These are phyloP conservation scores for Dryas drummondii DNA, from an alignment of 306 rosid genomes.

Conservation along the genomic window DNA sequence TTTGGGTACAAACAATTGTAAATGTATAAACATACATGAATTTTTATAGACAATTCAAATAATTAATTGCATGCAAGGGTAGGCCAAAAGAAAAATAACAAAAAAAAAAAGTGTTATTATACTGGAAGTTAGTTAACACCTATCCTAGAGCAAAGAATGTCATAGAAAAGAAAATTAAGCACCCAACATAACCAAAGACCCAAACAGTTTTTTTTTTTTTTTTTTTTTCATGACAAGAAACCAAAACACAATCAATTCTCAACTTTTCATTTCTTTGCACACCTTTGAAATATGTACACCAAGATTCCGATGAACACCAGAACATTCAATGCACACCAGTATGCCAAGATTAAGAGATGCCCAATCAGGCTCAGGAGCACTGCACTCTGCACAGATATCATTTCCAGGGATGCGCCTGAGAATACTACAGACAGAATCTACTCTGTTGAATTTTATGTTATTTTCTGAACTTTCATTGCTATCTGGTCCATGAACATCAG, in stretches of 20 bases:
- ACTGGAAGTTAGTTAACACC: background rate
- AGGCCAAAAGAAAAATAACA: background rate
- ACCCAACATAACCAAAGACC: too few species aligned
- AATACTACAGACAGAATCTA: conserved; percentile 57
- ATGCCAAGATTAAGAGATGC: conserved; percentile 96
- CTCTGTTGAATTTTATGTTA: conserved; percentile 38
- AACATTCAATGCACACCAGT: conserved; percentile 90
- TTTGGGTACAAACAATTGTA: too few species aligned
- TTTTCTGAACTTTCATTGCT: conserved; percentile 39
- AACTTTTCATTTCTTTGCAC: conserved; percentile 14
- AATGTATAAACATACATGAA: background rate
- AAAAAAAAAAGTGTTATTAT: background rate
- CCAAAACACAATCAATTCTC: conserved; percentile 8
- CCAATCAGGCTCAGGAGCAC: conserved; percentile 91
- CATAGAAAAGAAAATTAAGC: background rate
- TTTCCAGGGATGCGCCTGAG: conserved; percentile 88
- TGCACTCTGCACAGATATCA: conserved; percentile 87
- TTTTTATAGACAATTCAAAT: background rate
- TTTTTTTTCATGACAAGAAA: background rate
- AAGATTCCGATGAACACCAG: conserved; percentile 94
- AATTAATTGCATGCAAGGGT: background rate
- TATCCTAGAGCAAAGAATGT: background rate
- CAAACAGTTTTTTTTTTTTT: too few species aligned
- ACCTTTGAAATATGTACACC: conserved; percentile 99
- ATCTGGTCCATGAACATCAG: conserved; percentile 43